Evolutionary conservation across 176 grass and related monocot species (phyloP).

Genomic region (sorghum (Sorghum bicolor)): Sorghum_bicolor_NCBIv3 NC_012870.2:75035001-75035500

Average conservation of each 20-base stretch:
- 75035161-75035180: conserved; percentile 74
- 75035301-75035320: not conserved
- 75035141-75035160: not conserved
- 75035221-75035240: conserved; percentile 81
- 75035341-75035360: not conserved
- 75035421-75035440: not conserved
- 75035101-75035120: not conserved
- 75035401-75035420: not conserved
- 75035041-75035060: not conserved
- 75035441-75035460: not conserved
- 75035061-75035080: not conserved
- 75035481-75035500: conserved; percentile 91
- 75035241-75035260: conserved; percentile 89
- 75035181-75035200: conserved; percentile 68
- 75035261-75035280: conserved; percentile 23
- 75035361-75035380: not conserved
- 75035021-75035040: not conserved
- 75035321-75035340: not conserved
- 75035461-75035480: not conserved
- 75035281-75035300: not conserved
- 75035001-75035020: too few relatives aligned
- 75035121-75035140: not conserved
- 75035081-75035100: not conserved
- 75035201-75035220: conserved; percentile 75
- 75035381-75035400: not conserved